Evolutionary conservation across 345 rosid species (phyloP).

Genomic region (Rhizophora mangle): DNA sequence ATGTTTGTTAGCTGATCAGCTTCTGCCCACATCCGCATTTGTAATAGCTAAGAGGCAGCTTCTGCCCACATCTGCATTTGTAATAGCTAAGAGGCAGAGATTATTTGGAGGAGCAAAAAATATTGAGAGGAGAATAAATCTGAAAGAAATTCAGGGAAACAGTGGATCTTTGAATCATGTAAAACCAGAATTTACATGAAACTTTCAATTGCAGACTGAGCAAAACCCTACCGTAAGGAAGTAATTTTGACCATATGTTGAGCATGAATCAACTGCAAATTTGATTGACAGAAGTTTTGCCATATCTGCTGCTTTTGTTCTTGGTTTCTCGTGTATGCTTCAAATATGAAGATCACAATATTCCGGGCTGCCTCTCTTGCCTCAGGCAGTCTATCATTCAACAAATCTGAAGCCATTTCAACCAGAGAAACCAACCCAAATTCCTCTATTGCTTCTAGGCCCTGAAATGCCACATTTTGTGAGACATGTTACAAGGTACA

Average conservation of each 20-base stretch:
- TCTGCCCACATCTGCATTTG: no score
- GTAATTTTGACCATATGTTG: conserved; percentile 62
- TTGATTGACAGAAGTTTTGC: conserved; percentile 71
- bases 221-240: conserved; percentile 4
- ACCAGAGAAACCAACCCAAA: conserved; percentile 53
- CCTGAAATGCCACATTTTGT: conserved; percentile 32
- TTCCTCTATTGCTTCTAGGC: conserved; percentile 52
- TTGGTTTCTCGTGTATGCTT: conserved; percentile 40
- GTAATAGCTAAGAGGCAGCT: no score
- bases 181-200: conserved; percentile 24
- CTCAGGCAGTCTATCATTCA: conserved; percentile 81
- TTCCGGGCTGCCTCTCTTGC: conserved; percentile 88
- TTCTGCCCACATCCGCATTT: no score
- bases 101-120: no score
- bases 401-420: conserved; percentile 54
- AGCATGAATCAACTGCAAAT: conserved; percentile 52
- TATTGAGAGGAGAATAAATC: no score
- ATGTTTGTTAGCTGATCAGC: no score
- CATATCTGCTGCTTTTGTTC: conserved; percentile 64
- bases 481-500: not conserved
- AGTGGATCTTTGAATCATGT: not conserved
- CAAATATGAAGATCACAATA: conserved; percentile 39
- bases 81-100: no score
- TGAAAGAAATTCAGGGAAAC: no score
- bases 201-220: not conserved